Base-by-base conservation (phyloP, 345 rosid genomes). In the Garcia nutans region DNA sequence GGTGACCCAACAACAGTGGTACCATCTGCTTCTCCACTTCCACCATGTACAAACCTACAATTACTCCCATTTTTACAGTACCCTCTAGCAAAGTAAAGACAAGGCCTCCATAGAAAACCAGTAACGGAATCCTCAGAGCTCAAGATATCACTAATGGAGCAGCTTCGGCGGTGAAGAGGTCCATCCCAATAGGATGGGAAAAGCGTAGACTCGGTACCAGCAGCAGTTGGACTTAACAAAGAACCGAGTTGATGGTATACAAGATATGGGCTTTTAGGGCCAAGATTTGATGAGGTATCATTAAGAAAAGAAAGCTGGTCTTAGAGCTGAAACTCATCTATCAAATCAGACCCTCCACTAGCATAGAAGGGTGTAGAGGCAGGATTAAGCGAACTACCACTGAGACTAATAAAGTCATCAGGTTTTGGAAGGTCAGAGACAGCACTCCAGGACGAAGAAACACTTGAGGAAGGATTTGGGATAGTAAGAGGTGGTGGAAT, bases 241-340 rank as follows among this genome's bases (percentile, higher is more conserved):
- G 81, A 47, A 69, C 86, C 88, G 12, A 78, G 68, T 63, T 80
- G 82, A 0, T 86, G 73, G 84, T 82, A 86, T 75, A 83, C 76
- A 60, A 92, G 79, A 72, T 90, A 92, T 2, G 86, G 71, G 66
- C 74, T 84, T 73, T 80, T 82, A 22, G 82, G 77, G 20, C 79
- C 84, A 41, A 85, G 84, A 41, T 77, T 73, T 28, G 82, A 60
- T 8, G 88, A 67, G 71, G 72, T 80, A 24, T 95, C 97, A 68
- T 93, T 86, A 33, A 96, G 87, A 59, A 91, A 93, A 11, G 99
- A 87, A 24, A 95, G 79, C 81, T 86, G 89, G 58, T 93, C 91
- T 23, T 80, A 83, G 11, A 92, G 83, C 31, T 82, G 93, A 42
- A 82, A 83, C 71, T 91, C 94, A 73, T 91, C 94, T 71, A 84